Percentiles rank a stretch among this genome's conserved stretches.
phyloP scores from a whole-genome alignment of 345 rosid genomes.

The Linum tenue region DNA sequence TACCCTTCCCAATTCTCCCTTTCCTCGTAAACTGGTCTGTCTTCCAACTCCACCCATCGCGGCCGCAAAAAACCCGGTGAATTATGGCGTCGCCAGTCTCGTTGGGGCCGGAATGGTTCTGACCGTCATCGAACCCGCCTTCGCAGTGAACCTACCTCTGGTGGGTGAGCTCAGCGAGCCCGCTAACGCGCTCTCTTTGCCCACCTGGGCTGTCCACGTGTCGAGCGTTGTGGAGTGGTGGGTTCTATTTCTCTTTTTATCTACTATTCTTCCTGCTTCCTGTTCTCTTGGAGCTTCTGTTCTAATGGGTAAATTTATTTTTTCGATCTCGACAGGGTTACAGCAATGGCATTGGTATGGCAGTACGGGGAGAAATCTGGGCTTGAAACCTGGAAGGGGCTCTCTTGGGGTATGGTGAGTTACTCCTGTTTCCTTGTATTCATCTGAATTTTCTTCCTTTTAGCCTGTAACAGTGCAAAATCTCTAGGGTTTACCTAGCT shows the following conservation, averaged over 20 bases:
- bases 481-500: neutral
- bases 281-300: neutral
- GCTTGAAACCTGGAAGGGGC: constrained; percentile 89
- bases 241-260: neutral
- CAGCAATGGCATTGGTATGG: constrained; percentile 95
- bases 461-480: neutral
- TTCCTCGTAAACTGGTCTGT: constrained; percentile 1
- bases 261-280: neutral
- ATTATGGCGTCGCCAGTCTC: constrained; percentile 24
- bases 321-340: constrained; percentile 40
- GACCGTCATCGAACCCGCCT: constrained; percentile 35
- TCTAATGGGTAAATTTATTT: neutral
- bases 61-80: constrained; percentile 12
- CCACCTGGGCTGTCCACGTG: constrained; percentile 88
- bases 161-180: constrained; percentile 63
- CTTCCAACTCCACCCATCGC: neutral
- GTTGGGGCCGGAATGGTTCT: constrained; percentile 50
- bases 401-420: constrained; percentile 94
- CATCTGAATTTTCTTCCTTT: neutral
- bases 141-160: constrained; percentile 37
- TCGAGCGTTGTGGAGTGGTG: constrained; percentile 92
- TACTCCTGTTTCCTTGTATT: constrained; percentile 5
- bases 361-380: constrained; percentile 85
- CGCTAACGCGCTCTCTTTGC: constrained; percentile 76
- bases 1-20: constrained; percentile 7